A percentile compares a stretch with the other conserved stretches of the same genome.
Conservation (phyloP, 2,329 filamentous ascomycete genomes). For the Penicillium palitans region DNA sequence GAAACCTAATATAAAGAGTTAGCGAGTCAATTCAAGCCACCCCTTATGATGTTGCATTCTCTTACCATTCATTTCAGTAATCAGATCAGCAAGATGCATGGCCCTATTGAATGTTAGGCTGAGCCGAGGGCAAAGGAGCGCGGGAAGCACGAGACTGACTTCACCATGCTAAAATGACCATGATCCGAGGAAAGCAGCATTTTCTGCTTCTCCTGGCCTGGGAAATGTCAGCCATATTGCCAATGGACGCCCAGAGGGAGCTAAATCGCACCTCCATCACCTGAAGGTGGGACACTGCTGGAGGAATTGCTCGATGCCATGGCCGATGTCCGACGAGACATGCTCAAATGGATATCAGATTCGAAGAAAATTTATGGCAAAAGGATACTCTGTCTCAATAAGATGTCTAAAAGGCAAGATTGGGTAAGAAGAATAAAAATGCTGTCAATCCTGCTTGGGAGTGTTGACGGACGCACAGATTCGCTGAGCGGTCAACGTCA, state of each 20-base stretch:
- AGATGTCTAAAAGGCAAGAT: conserved; percentile 12
- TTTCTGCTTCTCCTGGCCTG: conserved; percentile 52
- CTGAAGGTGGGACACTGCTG: conserved; percentile 31
- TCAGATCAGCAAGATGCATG: conserved; percentile 52
- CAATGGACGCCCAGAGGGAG: conserved; percentile 10
- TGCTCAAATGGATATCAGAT: conserved; percentile 27
- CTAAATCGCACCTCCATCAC: conserved; percentile 36
- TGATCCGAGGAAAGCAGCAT: conserved; percentile 50
- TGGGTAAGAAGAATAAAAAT: conserved; percentile 18
- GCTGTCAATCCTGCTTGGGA: conserved; percentile 27
- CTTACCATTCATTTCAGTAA: conserved; percentile 53
- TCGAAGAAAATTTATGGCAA: conserved; percentile 9
- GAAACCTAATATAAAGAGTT: conserved; percentile 40
- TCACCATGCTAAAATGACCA: conserved; percentile 54
- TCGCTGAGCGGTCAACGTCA: conserved; percentile 39
- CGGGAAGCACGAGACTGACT: conserved; percentile 33
- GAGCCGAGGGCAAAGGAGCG: conserved; percentile 2
- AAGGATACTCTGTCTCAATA: conserved; percentile 1
- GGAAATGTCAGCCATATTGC: conserved; percentile 15
- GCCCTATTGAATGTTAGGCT: conserved; percentile 36
- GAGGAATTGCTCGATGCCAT: conserved; percentile 36
- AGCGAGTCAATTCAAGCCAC: conserved; percentile 15
- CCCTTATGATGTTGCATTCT: not conserved
- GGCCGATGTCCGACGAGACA: conserved; percentile 43
- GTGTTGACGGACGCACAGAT: conserved; percentile 40